These are phyloP conservation scores for Crithidia sp. DNA, from an alignment of 208 protist genomes.

Conservation along the genomic window DNA sequence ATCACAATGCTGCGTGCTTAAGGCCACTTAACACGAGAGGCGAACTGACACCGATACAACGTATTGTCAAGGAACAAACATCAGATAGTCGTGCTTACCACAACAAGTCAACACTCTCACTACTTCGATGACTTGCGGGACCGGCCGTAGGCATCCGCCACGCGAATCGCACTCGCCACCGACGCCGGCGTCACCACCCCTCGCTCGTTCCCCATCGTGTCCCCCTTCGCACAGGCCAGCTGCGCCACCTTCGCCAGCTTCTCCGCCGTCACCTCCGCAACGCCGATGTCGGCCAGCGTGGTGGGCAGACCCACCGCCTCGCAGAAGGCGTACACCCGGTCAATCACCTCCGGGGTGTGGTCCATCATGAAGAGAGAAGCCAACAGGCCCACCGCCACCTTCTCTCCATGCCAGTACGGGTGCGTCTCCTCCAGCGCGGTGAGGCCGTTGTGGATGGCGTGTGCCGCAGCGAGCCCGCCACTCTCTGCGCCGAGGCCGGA, in stretches of 20 bases:
- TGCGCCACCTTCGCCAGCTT: constrained; percentile 24
- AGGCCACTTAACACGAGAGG: too few relatives aligned
- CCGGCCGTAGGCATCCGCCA: constrained; percentile 28
- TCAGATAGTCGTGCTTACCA: too few relatives aligned
- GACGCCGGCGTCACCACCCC: constrained; percentile 29
- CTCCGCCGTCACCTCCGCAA: constrained; percentile 10
- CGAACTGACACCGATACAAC: too few relatives aligned
- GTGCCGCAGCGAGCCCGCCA: constrained; percentile 30
- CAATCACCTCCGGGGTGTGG: constrained; percentile 15
- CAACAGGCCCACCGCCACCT: constrained; percentile 31
- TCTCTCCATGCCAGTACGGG: constrained; percentile 36
- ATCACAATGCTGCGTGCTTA: too few relatives aligned
- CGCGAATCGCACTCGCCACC: constrained; percentile 15
- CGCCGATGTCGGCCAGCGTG: constrained; percentile 35
- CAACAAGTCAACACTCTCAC: too few relatives aligned
- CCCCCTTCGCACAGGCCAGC: constrained; percentile 22
- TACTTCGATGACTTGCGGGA: constrained; percentile 7
- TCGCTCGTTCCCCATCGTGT: constrained; percentile 40
- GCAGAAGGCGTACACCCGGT: constrained; percentile 36
- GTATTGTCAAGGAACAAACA: too few relatives aligned
- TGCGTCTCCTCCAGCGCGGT: constrained; percentile 28
- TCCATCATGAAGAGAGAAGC: constrained; percentile 34
- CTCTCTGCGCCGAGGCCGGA: constrained; percentile 37
- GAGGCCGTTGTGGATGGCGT: constrained; percentile 46
- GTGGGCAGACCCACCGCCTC: constrained; percentile 36